Percentiles rank a stretch among this genome's conserved stretches.
Conservation (phyloP, 306 rosid genomes). For the Dalbergia oliveri region DNA sequence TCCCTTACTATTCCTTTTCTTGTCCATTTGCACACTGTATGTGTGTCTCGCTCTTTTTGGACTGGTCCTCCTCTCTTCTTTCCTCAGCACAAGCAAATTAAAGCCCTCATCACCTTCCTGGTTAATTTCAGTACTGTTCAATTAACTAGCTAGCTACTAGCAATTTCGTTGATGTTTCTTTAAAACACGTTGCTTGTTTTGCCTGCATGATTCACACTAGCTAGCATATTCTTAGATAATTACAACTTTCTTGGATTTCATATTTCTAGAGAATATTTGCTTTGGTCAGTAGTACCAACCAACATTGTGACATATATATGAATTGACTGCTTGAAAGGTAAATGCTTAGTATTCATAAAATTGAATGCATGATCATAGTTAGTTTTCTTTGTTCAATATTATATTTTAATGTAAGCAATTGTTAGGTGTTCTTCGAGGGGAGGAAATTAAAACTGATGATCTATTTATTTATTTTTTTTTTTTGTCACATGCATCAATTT, state of each 20-base stretch:
- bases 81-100: neutral
- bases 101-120: neutral
- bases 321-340: neutral
- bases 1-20: conserved; percentile 48
- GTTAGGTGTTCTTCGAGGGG: too few relatives aligned
- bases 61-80: neutral
- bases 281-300: neutral
- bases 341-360: neutral
- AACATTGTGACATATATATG: neutral
- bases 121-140: neutral
- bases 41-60: neutral
- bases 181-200: neutral
- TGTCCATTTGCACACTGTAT: neutral
- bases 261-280: neutral
- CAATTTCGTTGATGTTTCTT: neutral
- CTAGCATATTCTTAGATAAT: neutral
- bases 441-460: too few relatives aligned
- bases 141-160: neutral
- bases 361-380: neutral
- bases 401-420: too few relatives aligned
- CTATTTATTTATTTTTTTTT: too few relatives aligned
- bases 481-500: too few relatives aligned
- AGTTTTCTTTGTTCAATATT: neutral
- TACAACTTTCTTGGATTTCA: neutral
- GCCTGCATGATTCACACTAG: neutral